Evolutionary conservation across 208 protist genomes (phyloP).

Genomic region (Leishmania tropica): DNA sequence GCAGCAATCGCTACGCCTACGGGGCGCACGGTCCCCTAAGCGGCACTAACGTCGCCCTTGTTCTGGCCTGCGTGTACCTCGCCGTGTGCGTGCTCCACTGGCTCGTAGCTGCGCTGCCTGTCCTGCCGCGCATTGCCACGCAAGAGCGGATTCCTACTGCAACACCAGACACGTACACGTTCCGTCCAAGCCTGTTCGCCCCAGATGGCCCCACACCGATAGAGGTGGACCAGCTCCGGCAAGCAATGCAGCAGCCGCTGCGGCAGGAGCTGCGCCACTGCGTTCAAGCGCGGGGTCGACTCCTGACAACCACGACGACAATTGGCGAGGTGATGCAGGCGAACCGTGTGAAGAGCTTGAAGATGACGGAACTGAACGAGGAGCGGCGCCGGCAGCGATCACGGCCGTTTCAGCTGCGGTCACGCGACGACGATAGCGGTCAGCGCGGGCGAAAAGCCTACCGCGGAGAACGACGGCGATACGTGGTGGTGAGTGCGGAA

Average conservation of each 20-base stretch:
- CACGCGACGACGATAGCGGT: background rate
- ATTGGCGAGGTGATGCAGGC: conserved; percentile 82
- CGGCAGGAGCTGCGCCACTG: conserved; percentile 40
- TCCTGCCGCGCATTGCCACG: conserved; percentile 27
- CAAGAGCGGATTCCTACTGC: conserved; percentile 38
- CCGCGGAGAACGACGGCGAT: background rate
- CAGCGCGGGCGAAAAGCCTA: background rate
- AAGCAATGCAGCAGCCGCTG: conserved; percentile 43
- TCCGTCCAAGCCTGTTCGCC: conserved; percentile 69
- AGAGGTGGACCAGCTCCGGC: conserved; percentile 30
- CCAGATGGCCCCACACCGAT: conserved; percentile 61
- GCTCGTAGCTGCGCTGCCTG: conserved; percentile 36
- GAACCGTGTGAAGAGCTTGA: conserved; percentile 63
- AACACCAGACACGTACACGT: conserved; percentile 67
- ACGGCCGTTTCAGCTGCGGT: conserved; percentile 7
- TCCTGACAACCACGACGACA: conserved; percentile 55
- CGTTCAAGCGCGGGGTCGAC: conserved; percentile 35
- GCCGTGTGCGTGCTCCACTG: conserved; percentile 45
- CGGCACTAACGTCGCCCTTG: conserved; percentile 28
- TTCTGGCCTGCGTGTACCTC: conserved; percentile 43
- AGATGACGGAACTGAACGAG: conserved; percentile 46
- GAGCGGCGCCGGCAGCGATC: conserved; percentile 22
- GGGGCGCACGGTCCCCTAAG: background rate
- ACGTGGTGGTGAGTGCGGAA: background rate
- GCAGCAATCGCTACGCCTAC: conserved; percentile 26